Evolutionary conservation across 805 yeast genomes (phyloP), one percentile per base, ranked within the genome.

Genomic region (Starmerella powellii): DNA sequence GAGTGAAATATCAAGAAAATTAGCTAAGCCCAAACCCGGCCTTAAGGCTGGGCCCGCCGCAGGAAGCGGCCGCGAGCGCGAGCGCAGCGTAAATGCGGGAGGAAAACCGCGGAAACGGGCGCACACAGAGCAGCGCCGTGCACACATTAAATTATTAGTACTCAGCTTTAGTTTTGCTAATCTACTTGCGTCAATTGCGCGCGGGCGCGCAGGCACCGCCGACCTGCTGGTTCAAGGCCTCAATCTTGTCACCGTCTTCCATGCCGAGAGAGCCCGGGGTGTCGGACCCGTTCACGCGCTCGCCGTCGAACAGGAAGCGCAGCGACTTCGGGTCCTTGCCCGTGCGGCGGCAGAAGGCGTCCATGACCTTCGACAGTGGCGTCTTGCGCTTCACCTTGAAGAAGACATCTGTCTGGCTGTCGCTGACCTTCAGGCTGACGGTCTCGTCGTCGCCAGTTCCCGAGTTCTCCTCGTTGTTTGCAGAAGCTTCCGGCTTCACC

Each of bases 301-400:
- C 81, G 50, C 99, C 99, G 52, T 91, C 99, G 59, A 79, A 79
- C 57, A 91, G 69, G 62, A 91, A 91, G 63, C 97, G 76, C 61
- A 91, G 68, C 39, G 88, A 75, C 53, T 73, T 76, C 58, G 80
- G 66, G 50, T 80, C 76, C 62, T 88, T 88, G 34, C 97, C 97
- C 59, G 88, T 95, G 70, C 98, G 82, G 66, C 87, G 87, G 62
- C 97, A 93, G 63, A 88, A 91, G 11, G 96, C 95, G 58, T 88
- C 97, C 86, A 91, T 88, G 56, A 91, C 76, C 66, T 95, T 82
- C 63, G 76, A 82, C 70, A 91, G 73, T 37, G 88, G 94, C 4
- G 98, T 91, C 31, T 87, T 72, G 65, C 83, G 74, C 68, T 87
- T 86, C 63, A 91, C 88, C 64, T 88, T 87, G 78, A 91, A 91